Base-by-base conservation (phyloP, 2,329 filamentous ascomycete species). In the Cordyceps fumosorosea region DNA sequence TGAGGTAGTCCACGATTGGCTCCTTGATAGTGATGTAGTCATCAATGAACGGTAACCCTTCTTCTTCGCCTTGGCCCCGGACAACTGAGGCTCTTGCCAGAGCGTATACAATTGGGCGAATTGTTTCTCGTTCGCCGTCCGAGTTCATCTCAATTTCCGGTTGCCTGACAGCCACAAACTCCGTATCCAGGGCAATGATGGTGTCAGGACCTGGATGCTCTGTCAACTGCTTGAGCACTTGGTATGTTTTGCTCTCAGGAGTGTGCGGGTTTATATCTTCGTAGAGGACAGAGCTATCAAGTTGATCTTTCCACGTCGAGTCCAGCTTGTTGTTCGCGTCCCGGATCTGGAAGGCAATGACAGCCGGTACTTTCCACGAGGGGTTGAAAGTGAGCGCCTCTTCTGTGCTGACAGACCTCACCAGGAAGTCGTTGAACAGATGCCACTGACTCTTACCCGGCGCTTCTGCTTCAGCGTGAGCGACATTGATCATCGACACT, bases 81-180 rank as follows among this genome's bases (percentile, higher is more conserved):
- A 98, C 83, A 1, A 97, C 91, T 0, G 93, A 98, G 1, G 96
- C 91, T 64, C 95, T 86, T n/a, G 93, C 95, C 14, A 99, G 84
- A 0, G 93, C 93, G 67, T 95, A 91, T 34, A 93, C 91, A 65
- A 89, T 93, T 0, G 95, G 95, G 1, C 93, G 85, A 47, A 98
- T 95, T 16, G 93, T 96, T 70, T 96, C 92, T 56, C 92, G 88
- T 47, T 91, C 90, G 24, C 95, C 95, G 66, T 97, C 93, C 3
- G 93, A 93, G 73, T 96, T 96, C 78, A 99, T 91, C 70, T 97
- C 91, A 59, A 97, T 96, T 72, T 98, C 93, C 53, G 95, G 91
- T 67, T 95, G 89, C 66, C 96, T 90, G 2, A 97, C 84, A 24
- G 92, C 88, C 8, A 99, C 96, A 68, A 99, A 99, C 74, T 99